A percentile compares a stretch with the other conserved stretches of the same genome.
phyloP scores from a whole-genome alignment of 306 rosid genomes.

The Argentina anserina region DNA sequence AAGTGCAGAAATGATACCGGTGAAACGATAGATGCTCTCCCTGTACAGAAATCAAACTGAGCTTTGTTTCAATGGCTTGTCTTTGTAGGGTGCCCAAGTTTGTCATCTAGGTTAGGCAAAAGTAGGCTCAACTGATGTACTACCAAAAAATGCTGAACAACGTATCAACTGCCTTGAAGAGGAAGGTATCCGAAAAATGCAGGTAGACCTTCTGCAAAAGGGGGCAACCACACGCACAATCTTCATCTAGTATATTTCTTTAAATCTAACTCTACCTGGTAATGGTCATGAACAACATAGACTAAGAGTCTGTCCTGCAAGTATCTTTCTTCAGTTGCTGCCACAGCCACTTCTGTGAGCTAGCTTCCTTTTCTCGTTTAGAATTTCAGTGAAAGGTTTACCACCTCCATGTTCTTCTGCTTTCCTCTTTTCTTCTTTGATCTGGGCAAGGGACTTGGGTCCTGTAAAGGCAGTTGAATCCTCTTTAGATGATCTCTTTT shows the following conservation, averaged over 20 bases:
- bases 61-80: neutral
- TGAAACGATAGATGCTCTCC: neutral
- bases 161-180: no score
- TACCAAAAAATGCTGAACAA: no score
- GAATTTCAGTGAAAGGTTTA: constrained; percentile 60
- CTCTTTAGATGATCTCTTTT: constrained; percentile 24
- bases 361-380: constrained; percentile 45
- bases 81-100: neutral
- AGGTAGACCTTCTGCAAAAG: constrained; percentile 18
- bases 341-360: constrained; percentile 15
- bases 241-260: constrained; percentile 24
- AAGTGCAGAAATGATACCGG: neutral
- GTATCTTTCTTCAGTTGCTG: constrained; percentile 26
- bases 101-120: neutral
- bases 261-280: neutral
- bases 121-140: neutral
- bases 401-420: constrained; percentile 28
- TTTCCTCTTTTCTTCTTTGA: constrained; percentile 56
- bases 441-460: constrained; percentile 71
- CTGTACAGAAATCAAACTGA: neutral
- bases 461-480: constrained; percentile 47
- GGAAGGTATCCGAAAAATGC: constrained; percentile 4
- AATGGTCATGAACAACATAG: neutral
- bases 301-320: neutral
- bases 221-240: neutral